phyloP scores from a whole-genome alignment of 1,139 yeast genomes.

The Sugiyamaella pinicola region DNA sequence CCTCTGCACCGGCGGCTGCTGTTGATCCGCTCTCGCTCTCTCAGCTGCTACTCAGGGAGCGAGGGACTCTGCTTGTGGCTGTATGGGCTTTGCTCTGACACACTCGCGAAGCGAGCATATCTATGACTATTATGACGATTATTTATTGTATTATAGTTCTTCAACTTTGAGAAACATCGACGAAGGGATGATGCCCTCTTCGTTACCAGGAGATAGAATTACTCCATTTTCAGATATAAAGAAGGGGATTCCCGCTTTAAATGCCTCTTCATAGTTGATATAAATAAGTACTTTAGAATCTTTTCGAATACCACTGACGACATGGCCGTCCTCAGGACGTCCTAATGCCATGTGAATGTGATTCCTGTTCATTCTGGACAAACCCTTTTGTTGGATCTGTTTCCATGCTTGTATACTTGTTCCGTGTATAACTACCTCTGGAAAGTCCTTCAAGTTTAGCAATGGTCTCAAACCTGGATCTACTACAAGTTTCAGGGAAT shows the following conservation, averaged over 20 bases:
- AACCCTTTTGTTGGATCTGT: slow-evolving; percentile 58
- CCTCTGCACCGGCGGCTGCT: too few relatives aligned
- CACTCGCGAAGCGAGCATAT: too few relatives aligned
- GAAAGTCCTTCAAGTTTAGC: slow-evolving; percentile 42
- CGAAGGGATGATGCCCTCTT: slow-evolving; percentile 53
- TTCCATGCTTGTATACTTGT: slow-evolving; percentile 59
- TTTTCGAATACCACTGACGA: slow-evolving; percentile 73
- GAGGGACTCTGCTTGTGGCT: neutral
- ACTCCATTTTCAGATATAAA: slow-evolving; percentile 74
- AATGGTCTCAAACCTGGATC: slow-evolving; percentile 48
- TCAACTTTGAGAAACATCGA: slow-evolving; percentile 49
- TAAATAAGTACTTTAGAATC: slow-evolving; percentile 63
- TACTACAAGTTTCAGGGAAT: slow-evolving; percentile 59
- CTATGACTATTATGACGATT: too few relatives aligned
- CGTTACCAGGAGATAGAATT: slow-evolving; percentile 65
- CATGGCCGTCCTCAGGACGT: slow-evolving; percentile 44
- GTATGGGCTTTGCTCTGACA: too few relatives aligned
- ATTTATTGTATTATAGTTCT: slow-evolving; percentile 3
- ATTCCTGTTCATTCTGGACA: slow-evolving; percentile 70
- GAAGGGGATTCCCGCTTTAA: slow-evolving; percentile 54
- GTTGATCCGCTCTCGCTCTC: too few relatives aligned
- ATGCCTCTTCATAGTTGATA: slow-evolving; percentile 55
- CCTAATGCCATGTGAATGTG: slow-evolving; percentile 80
- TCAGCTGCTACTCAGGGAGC: too few relatives aligned
- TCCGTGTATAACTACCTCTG: slow-evolving; percentile 70